phyloP scores from a whole-genome alignment of 495 filamentous ascomycete genomes.

The Melanomma pulvis-pyrius region DNA sequence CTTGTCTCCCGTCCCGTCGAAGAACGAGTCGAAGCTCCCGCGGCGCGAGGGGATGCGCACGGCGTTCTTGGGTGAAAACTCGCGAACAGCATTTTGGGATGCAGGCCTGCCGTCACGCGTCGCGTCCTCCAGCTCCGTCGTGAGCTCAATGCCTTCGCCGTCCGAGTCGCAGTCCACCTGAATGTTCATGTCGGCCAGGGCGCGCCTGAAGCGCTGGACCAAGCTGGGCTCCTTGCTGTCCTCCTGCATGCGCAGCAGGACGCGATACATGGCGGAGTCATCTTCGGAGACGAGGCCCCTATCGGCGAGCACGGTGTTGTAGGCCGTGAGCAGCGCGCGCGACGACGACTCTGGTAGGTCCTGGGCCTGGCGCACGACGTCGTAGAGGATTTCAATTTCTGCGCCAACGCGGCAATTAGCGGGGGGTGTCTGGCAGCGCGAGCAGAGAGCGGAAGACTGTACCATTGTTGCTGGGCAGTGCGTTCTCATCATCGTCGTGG shows the following conservation, averaged over 20 bases:
- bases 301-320: slow-evolving; percentile 69
- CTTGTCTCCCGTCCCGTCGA: slow-evolving; percentile 48
- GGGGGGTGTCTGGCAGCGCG: neutral
- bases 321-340: slow-evolving; percentile 77
- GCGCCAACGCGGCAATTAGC: neutral
- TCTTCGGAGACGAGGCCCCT: slow-evolving; percentile 70
- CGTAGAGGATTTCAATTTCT: slow-evolving; percentile 80
- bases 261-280: slow-evolving; percentile 72
- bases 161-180: slow-evolving; percentile 62
- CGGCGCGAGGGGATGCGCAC: slow-evolving; percentile 46
- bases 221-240: slow-evolving; percentile 48
- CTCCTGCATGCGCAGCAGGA: slow-evolving; percentile 76
- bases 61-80: too few relatives aligned
- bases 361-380: slow-evolving; percentile 74
- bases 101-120: neutral
- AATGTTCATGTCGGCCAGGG: slow-evolving; percentile 68
- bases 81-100: slow-evolving; percentile 24
- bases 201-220: slow-evolving; percentile 66
- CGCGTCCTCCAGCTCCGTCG: slow-evolving; percentile 34
- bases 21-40: slow-evolving; percentile 60
- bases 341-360: slow-evolving; percentile 66
- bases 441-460: neutral
- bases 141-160: slow-evolving; percentile 45
- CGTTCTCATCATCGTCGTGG: slow-evolving; percentile 18
- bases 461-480: slow-evolving; percentile 65